Conservation (phyloP, 2,329 filamentous ascomycete species). For the Aspergillus nomiae region DNA sequence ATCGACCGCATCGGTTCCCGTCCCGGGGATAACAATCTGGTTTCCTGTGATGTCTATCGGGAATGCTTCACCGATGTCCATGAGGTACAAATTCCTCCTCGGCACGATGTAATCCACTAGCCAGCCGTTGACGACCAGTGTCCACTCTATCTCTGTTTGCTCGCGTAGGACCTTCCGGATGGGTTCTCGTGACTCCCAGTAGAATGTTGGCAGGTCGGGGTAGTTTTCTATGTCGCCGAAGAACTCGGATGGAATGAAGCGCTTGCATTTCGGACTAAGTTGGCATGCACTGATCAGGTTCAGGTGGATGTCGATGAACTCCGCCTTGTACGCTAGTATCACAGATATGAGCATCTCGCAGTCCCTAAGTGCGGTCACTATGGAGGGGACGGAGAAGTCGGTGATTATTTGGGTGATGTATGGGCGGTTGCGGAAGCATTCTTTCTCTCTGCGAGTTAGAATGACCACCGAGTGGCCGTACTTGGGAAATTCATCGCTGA, state of each 20-base stretch:
- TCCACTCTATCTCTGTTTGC: constrained; percentile 2
- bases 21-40: not conserved
- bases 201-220: constrained; percentile 6
- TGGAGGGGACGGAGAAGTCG: constrained; percentile 7
- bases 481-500: constrained; percentile 10
- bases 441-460: constrained; percentile 4
- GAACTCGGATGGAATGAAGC: constrained; percentile 14
- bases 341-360: constrained; percentile 9
- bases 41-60: not conserved
- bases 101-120: constrained; percentile 9
- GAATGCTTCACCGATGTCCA: not conserved
- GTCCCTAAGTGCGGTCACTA: constrained; percentile 2
- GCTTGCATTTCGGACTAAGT: constrained; percentile 7
- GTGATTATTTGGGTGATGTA: not conserved
- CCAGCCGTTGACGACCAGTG: constrained; percentile 7
- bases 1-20: constrained; percentile 2
- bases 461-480: constrained; percentile 3
- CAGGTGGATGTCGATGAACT: constrained; percentile 1
- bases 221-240: constrained; percentile 9
- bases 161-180: not conserved
- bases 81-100: not conserved
- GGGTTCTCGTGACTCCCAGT: not conserved
- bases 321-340: constrained; percentile 1
- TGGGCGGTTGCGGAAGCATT: not conserved
- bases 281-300: constrained; percentile 9